Evolutionary conservation across 2,329 filamentous ascomycete genomes (phyloP).

Genomic region (Penicillium sclerotigenum): DNA sequence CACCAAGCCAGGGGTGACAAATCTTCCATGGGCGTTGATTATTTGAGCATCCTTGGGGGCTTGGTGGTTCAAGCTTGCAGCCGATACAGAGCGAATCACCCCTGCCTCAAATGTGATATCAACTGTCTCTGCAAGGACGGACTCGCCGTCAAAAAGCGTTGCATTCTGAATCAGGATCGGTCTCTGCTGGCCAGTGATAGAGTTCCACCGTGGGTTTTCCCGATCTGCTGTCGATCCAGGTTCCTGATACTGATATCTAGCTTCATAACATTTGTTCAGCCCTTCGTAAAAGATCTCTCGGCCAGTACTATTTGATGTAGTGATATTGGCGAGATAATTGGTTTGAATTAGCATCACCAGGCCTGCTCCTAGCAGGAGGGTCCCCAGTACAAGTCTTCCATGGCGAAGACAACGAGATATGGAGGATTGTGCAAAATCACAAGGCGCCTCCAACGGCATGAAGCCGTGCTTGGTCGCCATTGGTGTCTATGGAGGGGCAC

Average conservation of each 20-base stretch:
- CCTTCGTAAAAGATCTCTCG: background rate
- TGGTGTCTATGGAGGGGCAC: background rate
- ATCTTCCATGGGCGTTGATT: background rate
- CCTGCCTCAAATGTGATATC: background rate
- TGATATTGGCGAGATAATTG: background rate
- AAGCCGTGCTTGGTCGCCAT: background rate
- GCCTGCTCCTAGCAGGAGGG: background rate
- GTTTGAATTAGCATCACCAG: background rate
- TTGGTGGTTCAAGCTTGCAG: background rate
- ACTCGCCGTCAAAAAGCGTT: background rate
- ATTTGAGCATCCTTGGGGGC: background rate
- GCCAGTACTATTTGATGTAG: background rate
- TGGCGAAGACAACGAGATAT: background rate
- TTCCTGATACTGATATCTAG: background rate
- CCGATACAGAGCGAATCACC: background rate
- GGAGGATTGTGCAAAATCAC: background rate
- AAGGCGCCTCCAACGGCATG: background rate
- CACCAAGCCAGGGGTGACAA: background rate
- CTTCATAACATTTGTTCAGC: background rate
- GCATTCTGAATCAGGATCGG: background rate
- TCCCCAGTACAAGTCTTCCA: background rate
- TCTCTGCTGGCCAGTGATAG: background rate
- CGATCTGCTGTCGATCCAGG: background rate
- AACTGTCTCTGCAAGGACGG: background rate
- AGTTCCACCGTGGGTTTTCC: background rate